Evolutionary conservation across 2,329 filamentous ascomycete genomes (phyloP), one percentile per base, ranked within the genome.

Genomic region (Xylaria sp.): DNA sequence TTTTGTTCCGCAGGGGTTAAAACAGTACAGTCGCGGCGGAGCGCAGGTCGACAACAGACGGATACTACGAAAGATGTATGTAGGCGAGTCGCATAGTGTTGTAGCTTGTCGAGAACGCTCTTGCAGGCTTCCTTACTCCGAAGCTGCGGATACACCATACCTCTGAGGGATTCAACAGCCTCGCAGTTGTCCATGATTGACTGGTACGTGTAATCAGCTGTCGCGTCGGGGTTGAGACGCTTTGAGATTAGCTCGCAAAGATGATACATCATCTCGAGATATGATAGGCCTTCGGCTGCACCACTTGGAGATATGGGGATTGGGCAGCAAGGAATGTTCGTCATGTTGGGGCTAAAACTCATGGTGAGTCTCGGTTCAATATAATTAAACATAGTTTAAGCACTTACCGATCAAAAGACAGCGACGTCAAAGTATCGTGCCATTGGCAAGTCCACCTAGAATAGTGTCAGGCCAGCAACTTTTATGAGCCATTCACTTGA

Each of bases 21-120:
- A n/a, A 75, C 77, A 10, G 81, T 79, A 70, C 83, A 85, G 55
- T 87, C 84, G 46, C 87, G 82, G 30, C 87, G 83, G 32, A 91
- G 82, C 0, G 88, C 87, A 0, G 89, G 88, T 0, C 89, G 85
- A 71, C 89, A 90, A 70, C 88, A 86, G 2, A 90, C 89, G 0
- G 88, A 90, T 23, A 90, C 85, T 53, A 90, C 86, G 72, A 90
- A 90, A 1, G 88, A 86, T 0, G 87, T 90, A 74, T 91, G 89
- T 0, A 91, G 81, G n/a, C 86, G 84, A 57, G 90, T 85, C 39
- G 87, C 89, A 70, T 86, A 90, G 74, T 90, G 85, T 70, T 91
- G 89, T 0, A 91, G 80, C 18, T 88, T 83, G 75, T 91, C 87
- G 36, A 90, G 80, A 0, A 87, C 86, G 0, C 87, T 89, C 72